Base-by-base conservation (phyloP, 768 basidiomycete genomes). In the Boletus pseudo-olivaceus region DNA sequence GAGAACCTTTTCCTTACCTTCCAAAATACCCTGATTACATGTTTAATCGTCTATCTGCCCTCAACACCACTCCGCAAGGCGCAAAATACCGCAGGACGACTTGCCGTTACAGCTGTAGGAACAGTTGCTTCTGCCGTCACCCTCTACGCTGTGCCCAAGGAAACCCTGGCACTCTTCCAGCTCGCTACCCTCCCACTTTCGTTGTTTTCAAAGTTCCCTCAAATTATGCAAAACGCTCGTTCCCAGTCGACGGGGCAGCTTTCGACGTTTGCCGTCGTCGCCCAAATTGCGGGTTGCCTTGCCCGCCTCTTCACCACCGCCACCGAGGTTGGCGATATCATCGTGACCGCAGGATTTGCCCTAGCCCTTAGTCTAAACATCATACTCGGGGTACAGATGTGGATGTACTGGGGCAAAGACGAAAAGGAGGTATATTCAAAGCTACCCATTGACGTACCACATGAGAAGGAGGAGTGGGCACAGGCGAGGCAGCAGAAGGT, bases 1-100 rank as follows among this genome's bases (percentile, higher is more conserved):
- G 97, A 99, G 72, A 98, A 96, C 76, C 69, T 94, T 53, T 98
- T 98, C 82, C 80, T 98, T 46, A 85, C 91, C 30, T 65, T 93
- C 54, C 93, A 96, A 72, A 93, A 96, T 75, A 76, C 87, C 62
- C 56, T 90, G 73, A 93, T 98, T 68, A 93, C 92, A 15, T 78
- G 93, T 64, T 83, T 95, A 61, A 96, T 96, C 71, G 79, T 94
- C 47, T 74, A 75, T 69, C 87, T 88, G 65, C 78, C 82, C 8
- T 62, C 71, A 5, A 44, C 64, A 9, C 62, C 62, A 3, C 69
- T 62, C 11, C 62, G 61, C 17, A 65, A 66, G 30, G 48, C 54
- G 2, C 67, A 64, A 44, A 57, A 72, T 55, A 48, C 57, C 43
- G 61, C 67, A 45, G 62, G 73, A 60, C 63, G 61, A 51, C 55